A percentile compares a stretch with the other conserved stretches of the same genome.
Evolutionary conservation across 768 basidiomycete species (phyloP).

Genomic region (Thelephora aurantiotincta): DNA sequence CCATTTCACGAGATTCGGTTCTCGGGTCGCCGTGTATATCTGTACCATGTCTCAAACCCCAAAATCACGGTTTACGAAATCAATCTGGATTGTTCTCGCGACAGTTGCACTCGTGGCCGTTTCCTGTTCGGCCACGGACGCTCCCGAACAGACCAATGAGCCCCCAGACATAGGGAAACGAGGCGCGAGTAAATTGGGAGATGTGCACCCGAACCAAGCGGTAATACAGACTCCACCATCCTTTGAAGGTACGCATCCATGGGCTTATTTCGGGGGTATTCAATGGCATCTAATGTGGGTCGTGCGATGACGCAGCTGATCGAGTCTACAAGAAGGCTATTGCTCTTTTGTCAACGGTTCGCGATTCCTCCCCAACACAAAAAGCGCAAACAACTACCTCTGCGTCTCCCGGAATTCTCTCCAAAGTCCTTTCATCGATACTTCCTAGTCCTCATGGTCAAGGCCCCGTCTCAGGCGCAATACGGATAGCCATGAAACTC

Average conservation of each 20-base stretch:
- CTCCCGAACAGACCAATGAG: constrained; percentile 7
- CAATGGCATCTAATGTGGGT: background rate
- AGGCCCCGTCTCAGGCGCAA: constrained; percentile 55
- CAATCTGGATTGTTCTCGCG: constrained; percentile 17
- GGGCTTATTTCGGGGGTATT: background rate
- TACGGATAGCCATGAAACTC: constrained; percentile 56
- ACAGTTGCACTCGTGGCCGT: constrained; percentile 15
- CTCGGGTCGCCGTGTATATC: background rate
- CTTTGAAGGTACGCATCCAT: constrained; percentile 6
- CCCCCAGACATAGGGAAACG: no score
- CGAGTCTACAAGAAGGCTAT: constrained; percentile 69
- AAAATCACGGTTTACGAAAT: constrained; percentile 10
- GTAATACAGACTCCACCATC: no score
- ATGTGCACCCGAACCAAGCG: no score
- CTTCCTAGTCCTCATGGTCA: constrained; percentile 64
- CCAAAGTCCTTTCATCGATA: constrained; percentile 36
- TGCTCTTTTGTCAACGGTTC: constrained; percentile 48
- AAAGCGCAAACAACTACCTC: constrained; percentile 33
- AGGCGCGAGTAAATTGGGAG: no score
- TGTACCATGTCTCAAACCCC: constrained; percentile 3
- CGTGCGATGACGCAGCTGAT: constrained; percentile 28
- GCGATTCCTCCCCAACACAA: constrained; percentile 41
- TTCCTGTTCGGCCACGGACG: constrained; percentile 7
- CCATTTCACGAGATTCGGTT: no score
- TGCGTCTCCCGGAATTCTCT: constrained; percentile 22